Conservation (phyloP, 2,329 filamentous ascomycete genomes). For the Colletotrichum sp. region DNA sequence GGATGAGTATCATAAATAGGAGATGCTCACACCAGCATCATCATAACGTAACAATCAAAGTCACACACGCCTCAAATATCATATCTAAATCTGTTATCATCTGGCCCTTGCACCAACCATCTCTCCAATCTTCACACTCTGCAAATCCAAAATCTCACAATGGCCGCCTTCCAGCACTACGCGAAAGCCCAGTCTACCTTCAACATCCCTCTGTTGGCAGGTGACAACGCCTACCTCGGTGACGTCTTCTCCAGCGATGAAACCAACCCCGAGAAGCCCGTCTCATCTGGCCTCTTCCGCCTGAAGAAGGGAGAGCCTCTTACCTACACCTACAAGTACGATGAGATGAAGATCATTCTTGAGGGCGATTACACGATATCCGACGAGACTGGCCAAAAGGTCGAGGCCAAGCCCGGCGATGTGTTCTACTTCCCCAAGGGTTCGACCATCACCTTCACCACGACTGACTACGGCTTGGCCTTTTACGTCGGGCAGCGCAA, state of each 20-base stretch:
- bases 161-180: constrained; percentile 55
- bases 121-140: not conserved
- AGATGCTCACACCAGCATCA: not conserved
- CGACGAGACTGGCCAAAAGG: constrained; percentile 65
- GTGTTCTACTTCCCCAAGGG: constrained; percentile 75
- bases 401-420: constrained; percentile 65
- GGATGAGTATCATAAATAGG: not conserved
- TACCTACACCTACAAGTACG: constrained; percentile 72
- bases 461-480: constrained; percentile 63
- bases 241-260: constrained; percentile 64
- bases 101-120: not conserved
- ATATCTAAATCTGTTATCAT: not conserved
- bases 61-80: not conserved
- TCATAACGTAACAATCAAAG: not conserved
- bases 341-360: constrained; percentile 78
- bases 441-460: constrained; percentile 69
- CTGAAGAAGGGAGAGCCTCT: constrained; percentile 71
- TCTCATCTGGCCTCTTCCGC: constrained; percentile 70
- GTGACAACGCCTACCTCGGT: constrained; percentile 71
- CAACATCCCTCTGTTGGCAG: constrained; percentile 69
- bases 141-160: constrained; percentile 23
- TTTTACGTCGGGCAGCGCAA: constrained; percentile 58
- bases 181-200: constrained; percentile 63
- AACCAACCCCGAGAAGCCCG: constrained; percentile 61
- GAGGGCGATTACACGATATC: constrained; percentile 70